Evolutionary conservation across 2,329 filamentous ascomycete genomes (phyloP), one percentile per base, ranked within the genome.

Genomic region (Colletotrichum sansevieriae): DNA sequence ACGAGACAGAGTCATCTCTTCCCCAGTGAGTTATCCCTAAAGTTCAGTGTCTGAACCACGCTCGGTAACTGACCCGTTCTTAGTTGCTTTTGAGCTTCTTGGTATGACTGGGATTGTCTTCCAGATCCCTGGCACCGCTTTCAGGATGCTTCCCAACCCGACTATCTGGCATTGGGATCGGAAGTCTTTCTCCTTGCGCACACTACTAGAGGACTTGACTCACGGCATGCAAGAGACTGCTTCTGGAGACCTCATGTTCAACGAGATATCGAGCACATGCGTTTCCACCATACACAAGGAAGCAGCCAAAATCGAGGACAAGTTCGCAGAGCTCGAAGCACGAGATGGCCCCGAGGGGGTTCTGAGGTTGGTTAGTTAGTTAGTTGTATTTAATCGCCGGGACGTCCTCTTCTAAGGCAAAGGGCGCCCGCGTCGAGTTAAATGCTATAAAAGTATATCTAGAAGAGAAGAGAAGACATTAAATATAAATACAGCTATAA

Each of bases 111-210:
- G 77, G 1, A 73, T 75, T 6, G 75, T 77, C 1, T 61, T 81
- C 15, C 77, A 81, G 2, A 74, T 82, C 0, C 75, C 76, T 1
- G 76, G 78, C 3, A 79, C 76, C 4, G 76, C 74, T 22, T 83
- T 82, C 64, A 77, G 78, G 33, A 79, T 81, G 75, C 74, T 83
- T 1, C 82, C 81, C 0, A 83, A 83, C 63, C 82, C 81, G 0
- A 89, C 87, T 0, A 78, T 81, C 1, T 84, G 85, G 63, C 76
- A 76, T 20, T 89, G 85, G 86, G 82, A 87, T 63, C 84, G 81
- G 61, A 80, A 81, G 49, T 81, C 82, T 1, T 81, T 87, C 25
- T 83, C 80, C 43, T 72, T 87, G 2, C 74, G 77, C 18, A 81
- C 79, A 46, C 74, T 86, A 0, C 73, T 86, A 47, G 73, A 76